phyloP scores from a whole-genome alignment of 805 yeast genomes.

The Tetrapisispora pingtungensis region DNA sequence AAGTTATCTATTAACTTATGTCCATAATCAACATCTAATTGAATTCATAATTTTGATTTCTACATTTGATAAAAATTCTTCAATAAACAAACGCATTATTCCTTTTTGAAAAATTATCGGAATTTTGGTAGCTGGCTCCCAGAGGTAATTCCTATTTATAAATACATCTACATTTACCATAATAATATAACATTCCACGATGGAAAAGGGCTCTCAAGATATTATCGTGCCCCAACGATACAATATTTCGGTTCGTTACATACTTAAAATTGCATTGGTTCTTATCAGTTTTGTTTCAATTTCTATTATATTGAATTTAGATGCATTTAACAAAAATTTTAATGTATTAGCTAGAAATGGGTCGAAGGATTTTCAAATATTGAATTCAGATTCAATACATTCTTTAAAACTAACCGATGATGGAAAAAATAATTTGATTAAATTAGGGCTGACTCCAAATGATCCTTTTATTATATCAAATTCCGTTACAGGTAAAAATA shows the following conservation, averaged over 20 bases:
- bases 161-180: no score
- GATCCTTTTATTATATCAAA: constrained; percentile 27
- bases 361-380: background rate
- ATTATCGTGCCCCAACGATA: background rate
- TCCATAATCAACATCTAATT: no score
- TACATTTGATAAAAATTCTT: no score
- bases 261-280: background rate
- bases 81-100: no score
- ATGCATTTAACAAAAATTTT: no score
- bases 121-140: background rate
- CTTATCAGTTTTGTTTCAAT: background rate
- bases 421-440: background rate
- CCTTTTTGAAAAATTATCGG: no score
- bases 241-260: background rate
- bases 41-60: no score
- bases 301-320: no score
- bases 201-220: background rate
- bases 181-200: no score
- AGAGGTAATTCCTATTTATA: no score
- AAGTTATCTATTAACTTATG: no score
- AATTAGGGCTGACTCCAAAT: constrained; percentile 34
- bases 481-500: constrained; percentile 9
- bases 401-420: background rate
- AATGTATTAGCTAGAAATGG: background rate
- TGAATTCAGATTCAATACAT: background rate